Base-by-base conservation (phyloP, 2,329 filamentous ascomycete species). In the Beauveria bassiana region DNA sequence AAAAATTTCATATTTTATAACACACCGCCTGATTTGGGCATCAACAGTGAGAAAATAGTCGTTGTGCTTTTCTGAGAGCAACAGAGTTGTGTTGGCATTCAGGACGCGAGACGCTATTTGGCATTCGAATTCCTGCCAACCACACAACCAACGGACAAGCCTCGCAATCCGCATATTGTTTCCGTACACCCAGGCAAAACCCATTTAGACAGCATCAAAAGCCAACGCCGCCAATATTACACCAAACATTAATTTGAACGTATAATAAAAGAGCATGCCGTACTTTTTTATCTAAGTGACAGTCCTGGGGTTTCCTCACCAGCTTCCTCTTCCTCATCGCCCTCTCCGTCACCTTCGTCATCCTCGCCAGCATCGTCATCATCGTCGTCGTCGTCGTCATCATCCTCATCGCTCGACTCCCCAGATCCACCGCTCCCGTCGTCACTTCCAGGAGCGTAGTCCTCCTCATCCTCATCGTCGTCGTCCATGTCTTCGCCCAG, bases 391-490 rank as follows among this genome's bases (percentile, higher is more conserved):
- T 79, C 82, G 3, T 82, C 82, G 0, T 81, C 82, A 2, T 81
- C 81, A 0, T 79, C 79, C 0, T 79, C 81, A 4, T 81, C 82
- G 16, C 74, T 77, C 38, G 77, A 80, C 2, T 70, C 69, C 0
- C 82, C 83, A 1, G 78, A 81, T 0, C 84, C 83, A 12, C 82
- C 84, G 58, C 82, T 85, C 5, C 86, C 83, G 0, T 77, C 83
- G 5, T 86, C 83, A 45, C 79, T 83, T 0, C 82, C 83, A 0
- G 86, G 86, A 62, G 88, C 83, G 65, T 87, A 87, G 66, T 88
- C 85, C 65, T 88, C 85, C 65, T 87, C 86, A 5, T 85, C 77
- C 61, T 86, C 61, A 7, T 63, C 84, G 54, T 86, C 85, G 61
- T 86, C 84, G 1, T 85, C 84, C 66, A 83, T 79, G 68, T 86